These are phyloP conservation scores for Colletotrichum sidae DNA, from an alignment of 2,329 filamentous ascomycete genomes.

Conservation along the genomic window DNA sequence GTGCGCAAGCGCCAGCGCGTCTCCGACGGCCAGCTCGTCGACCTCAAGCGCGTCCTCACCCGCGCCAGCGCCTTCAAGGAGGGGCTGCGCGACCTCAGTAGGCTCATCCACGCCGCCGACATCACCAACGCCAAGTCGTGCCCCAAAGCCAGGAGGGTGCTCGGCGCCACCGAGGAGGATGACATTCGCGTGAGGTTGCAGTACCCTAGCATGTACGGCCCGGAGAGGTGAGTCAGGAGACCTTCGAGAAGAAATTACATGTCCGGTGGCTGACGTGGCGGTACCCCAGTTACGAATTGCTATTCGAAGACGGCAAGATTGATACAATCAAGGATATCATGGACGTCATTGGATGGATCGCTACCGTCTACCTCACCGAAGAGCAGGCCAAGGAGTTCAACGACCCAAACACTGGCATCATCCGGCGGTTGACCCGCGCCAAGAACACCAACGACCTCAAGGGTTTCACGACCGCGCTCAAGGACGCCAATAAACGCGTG, in stretches of 20 bases:
- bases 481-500: slow-evolving; percentile 82
- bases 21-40: slow-evolving; percentile 54
- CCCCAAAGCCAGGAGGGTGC: slow-evolving; percentile 32
- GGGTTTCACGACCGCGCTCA: slow-evolving; percentile 79
- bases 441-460: slow-evolving; percentile 71
- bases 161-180: slow-evolving; percentile 48
- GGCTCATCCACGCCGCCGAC: slow-evolving; percentile 69
- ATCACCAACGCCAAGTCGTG: slow-evolving; percentile 35
- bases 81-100: slow-evolving; percentile 40
- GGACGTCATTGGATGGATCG: slow-evolving; percentile 75
- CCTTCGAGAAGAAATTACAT: not conserved
- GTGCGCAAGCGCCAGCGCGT: slow-evolving; percentile 61
- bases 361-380: slow-evolving; percentile 81
- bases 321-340: slow-evolving; percentile 81
- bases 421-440: slow-evolving; percentile 81
- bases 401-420: slow-evolving; percentile 78
- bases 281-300: slow-evolving; percentile 73
- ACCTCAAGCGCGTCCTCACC: slow-evolving; percentile 60
- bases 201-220: slow-evolving; percentile 81
- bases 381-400: slow-evolving; percentile 75
- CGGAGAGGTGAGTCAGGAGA: slow-evolving; percentile 68
- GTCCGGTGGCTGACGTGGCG: not conserved
- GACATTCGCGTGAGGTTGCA: slow-evolving; percentile 77
- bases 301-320: slow-evolving; percentile 82
- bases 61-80: slow-evolving; percentile 56